Conservation (phyloP, 139 green algal genomes). For the Tetradesmus obliquus region DNA sequence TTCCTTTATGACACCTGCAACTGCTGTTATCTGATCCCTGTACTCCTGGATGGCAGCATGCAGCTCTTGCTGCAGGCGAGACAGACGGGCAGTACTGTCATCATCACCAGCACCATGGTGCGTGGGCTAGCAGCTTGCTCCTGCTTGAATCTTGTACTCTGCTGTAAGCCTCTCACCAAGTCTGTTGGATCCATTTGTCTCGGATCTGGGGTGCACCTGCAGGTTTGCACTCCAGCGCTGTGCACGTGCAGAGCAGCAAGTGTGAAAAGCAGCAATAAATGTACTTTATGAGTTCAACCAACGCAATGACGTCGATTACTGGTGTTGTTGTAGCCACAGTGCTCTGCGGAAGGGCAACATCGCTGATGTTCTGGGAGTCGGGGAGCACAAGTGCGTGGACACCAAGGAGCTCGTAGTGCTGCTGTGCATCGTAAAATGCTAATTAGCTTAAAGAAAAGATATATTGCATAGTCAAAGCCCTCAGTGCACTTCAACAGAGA, state of each 20-base stretch:
- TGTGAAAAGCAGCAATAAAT: no score
- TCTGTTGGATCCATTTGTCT: not conserved
- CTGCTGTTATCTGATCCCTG: not conserved
- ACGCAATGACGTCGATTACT: no score
- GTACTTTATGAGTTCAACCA: no score
- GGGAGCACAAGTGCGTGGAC: not conserved
- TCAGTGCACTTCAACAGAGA: not conserved
- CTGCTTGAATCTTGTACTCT: not conserved
- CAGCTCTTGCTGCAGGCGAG: not conserved
- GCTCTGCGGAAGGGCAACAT: no score
- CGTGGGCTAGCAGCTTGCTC: not conserved
- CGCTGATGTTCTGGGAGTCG: not conserved
- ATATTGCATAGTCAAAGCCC: not conserved
- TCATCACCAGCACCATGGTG: not conserved
- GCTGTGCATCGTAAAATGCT: no score
- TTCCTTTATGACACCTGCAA: not conserved
- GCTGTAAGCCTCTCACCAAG: not conserved
- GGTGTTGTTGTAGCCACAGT: no score
- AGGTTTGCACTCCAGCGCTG: not conserved
- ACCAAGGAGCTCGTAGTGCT: no score
- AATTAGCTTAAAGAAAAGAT: no score
- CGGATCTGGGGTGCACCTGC: no score
- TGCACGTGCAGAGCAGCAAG: not conserved
- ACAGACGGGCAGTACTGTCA: not conserved
- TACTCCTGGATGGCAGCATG: slow-evolving; percentile 9